These are phyloP conservation scores for Polytrichum formosum DNA, from an alignment of 225 moss, liverwort and hornwort species.

Conservation along the genomic window DNA sequence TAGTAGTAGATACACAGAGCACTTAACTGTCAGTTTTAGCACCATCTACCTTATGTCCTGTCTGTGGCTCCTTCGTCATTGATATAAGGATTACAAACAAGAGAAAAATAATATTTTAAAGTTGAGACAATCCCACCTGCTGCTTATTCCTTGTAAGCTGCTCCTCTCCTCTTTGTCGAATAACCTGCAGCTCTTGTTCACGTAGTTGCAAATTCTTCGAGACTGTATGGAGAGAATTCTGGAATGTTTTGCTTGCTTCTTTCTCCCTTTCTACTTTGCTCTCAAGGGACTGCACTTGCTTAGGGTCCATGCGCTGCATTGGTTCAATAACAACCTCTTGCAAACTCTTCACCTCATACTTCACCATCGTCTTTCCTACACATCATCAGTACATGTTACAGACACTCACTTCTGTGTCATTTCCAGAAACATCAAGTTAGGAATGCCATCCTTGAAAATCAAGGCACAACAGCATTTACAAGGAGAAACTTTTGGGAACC, in stretches of 20 bases:
- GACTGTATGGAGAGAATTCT: slow-evolving; percentile 54
- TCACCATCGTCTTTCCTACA: slow-evolving; percentile 80
- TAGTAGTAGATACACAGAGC: too few species aligned
- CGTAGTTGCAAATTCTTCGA: slow-evolving; percentile 61
- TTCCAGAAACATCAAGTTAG: too few species aligned
- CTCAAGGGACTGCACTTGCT: slow-evolving; percentile 54
- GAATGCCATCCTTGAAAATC: too few species aligned
- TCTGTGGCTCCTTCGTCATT: too few species aligned
- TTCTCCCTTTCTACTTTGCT: slow-evolving; percentile 48
- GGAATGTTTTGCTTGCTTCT: slow-evolving; percentile 47
- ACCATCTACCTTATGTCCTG: too few species aligned
- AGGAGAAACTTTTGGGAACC: too few species aligned
- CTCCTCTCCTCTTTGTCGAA: slow-evolving; percentile 65
- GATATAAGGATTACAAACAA: too few species aligned
- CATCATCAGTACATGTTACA: slow-evolving; percentile 2
- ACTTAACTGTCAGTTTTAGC: too few species aligned
- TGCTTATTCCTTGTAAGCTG: slow-evolving; percentile 66
- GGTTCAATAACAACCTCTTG: slow-evolving; percentile 77
- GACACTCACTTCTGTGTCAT: too few species aligned
- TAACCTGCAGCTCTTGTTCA: slow-evolving; percentile 72
- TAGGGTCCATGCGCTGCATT: slow-evolving; percentile 73
- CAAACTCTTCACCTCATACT: slow-evolving; percentile 69
- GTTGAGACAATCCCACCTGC: slow-evolving; percentile 36
- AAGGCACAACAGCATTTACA: too few species aligned
- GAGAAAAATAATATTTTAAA: too few species aligned